phyloP scores from a whole-genome alignment of 179 eudicot species.

The Beta lomatogona region DNA sequence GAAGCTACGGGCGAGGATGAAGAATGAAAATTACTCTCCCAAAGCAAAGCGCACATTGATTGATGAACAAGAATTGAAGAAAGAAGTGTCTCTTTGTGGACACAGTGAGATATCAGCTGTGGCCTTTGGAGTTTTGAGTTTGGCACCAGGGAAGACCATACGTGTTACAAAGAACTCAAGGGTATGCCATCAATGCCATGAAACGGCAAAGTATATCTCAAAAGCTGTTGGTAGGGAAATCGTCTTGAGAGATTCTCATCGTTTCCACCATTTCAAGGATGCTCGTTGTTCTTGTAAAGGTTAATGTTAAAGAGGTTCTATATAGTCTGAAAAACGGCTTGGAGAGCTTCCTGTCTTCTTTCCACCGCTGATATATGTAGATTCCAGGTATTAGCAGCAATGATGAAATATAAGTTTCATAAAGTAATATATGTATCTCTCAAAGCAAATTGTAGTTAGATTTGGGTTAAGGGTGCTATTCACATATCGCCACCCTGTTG shows the following conservation, averaged over 20 bases:
- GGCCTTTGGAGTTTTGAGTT: constrained; percentile 34
- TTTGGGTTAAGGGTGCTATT: too few relatives aligned
- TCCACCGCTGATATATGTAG: not conserved
- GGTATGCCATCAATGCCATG: constrained; percentile 41
- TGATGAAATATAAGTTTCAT: too few relatives aligned
- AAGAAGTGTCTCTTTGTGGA: constrained; percentile 28
- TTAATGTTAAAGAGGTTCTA: not conserved
- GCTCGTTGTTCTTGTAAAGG: constrained; percentile 33
- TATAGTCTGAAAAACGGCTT: not conserved
- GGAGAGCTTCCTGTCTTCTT: not conserved
- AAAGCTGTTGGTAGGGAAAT: constrained; percentile 28
- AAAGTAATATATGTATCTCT: too few relatives aligned
- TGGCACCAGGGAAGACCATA: constrained; percentile 29
- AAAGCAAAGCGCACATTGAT: constrained; percentile 3
- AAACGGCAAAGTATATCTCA: constrained; percentile 35
- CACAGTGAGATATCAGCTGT: constrained; percentile 40
- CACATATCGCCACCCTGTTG: too few relatives aligned
- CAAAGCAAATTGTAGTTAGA: too few relatives aligned
- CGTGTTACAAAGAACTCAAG: constrained; percentile 41
- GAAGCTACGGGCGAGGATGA: constrained; percentile 43
- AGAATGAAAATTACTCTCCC: constrained; percentile 33
- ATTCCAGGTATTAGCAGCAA: too few relatives aligned
- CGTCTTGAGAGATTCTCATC: constrained; percentile 27
- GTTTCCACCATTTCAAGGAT: constrained; percentile 35
- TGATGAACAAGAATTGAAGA: constrained; percentile 25